A percentile compares a stretch with the other conserved stretches of the same genome.
Conservation (phyloP, 2,329 filamentous ascomycete species). For the Shiraia sp. region DNA sequence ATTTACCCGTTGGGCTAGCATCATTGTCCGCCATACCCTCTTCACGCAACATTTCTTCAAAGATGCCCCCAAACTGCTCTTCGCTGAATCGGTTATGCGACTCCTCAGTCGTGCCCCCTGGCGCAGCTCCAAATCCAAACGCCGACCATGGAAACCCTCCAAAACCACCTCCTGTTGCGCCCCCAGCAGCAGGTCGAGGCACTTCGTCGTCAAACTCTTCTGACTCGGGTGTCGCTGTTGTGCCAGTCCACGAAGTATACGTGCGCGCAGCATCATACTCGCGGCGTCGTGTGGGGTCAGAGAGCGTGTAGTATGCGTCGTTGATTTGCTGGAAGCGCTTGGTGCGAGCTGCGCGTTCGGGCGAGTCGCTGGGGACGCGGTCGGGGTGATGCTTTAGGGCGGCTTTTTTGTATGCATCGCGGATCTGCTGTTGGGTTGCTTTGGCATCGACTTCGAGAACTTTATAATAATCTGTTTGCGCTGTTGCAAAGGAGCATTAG, state of each 20-base stretch:
- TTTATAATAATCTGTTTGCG: constrained; percentile 16
- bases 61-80: constrained; percentile 79
- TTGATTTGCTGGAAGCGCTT: constrained; percentile 90
- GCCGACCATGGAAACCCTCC: constrained; percentile 76
- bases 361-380: constrained; percentile 79
- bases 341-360: constrained; percentile 79
- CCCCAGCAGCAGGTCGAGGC: constrained; percentile 33
- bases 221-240: constrained; percentile 49
- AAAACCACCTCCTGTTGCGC: constrained; percentile 9
- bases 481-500: too few species aligned
- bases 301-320: constrained; percentile 91
- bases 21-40: constrained; percentile 71
- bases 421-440: constrained; percentile 80
- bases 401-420: constrained; percentile 92
- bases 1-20: constrained; percentile 66
- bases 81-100: constrained; percentile 64
- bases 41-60: constrained; percentile 59
- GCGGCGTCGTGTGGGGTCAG: constrained; percentile 72
- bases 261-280: constrained; percentile 80
- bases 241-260: constrained; percentile 54
- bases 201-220: constrained; percentile 57
- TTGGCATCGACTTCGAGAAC: constrained; percentile 70
- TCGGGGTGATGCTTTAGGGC: constrained; percentile 94
- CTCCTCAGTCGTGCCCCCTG: constrained; percentile 50
- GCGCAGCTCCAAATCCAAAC: constrained; percentile 61